A percentile compares a stretch with the other conserved stretches of the same genome.
These are phyloP conservation scores for Cerrena zonata DNA, from an alignment of 1,284 basidiomycete genomes.

Conservation along the genomic window DNA sequence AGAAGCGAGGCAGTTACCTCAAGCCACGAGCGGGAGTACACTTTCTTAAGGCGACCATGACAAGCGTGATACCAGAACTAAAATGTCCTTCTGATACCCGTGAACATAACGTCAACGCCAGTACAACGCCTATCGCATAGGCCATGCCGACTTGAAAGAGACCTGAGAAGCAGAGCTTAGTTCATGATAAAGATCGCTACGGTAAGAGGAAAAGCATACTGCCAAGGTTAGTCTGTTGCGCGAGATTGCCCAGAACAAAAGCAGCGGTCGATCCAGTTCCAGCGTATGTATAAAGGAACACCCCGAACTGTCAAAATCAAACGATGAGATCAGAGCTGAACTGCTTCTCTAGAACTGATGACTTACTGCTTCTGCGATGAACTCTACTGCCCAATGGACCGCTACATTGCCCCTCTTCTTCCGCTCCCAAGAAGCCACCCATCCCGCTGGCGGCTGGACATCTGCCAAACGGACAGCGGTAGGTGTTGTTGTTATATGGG, in stretches of 20 bases:
- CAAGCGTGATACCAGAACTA: conserved; percentile 56
- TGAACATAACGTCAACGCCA: conserved; percentile 43
- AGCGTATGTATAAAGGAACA: conserved; percentile 50
- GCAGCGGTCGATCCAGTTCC: conserved; percentile 55
- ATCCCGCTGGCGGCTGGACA: not conserved
- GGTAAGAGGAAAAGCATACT: not conserved
- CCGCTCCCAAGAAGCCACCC: not conserved
- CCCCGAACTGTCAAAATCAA: conserved; percentile 27
- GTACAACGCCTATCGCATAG: conserved; percentile 57
- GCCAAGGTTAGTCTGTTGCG: conserved; percentile 40
- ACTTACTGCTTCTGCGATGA: conserved; percentile 55
- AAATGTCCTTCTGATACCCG: conserved; percentile 62
- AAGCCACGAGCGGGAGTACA: conserved; percentile 39
- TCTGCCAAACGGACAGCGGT: not conserved
- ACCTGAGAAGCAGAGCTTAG: conserved; percentile 31
- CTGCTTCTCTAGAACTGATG: no score
- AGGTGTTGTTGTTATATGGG: not conserved
- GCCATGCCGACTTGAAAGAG: conserved; percentile 56
- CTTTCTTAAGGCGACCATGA: conserved; percentile 46
- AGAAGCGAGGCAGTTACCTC: conserved; percentile 15
- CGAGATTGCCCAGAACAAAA: conserved; percentile 48
- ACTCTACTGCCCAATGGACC: conserved; percentile 49
- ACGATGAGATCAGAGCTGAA: no score
- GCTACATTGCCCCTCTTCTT: conserved; percentile 28
- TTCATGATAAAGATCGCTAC: not conserved